Conservation (phyloP, 108 stramenopile species). For the Stephanodiscus triporus region DNA sequence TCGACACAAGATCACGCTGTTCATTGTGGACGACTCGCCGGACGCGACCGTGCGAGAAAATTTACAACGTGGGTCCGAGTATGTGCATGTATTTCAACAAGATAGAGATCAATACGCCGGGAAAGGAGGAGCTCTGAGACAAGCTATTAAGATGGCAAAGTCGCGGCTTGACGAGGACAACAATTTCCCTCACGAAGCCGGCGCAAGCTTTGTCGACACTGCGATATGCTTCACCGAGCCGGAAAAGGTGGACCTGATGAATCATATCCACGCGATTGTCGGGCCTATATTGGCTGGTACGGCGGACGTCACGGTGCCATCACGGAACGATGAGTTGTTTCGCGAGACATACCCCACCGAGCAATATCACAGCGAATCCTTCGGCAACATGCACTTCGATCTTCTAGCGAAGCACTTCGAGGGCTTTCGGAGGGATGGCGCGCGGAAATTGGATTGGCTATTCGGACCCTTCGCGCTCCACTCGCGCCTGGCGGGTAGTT, state of each 20-base stretch:
- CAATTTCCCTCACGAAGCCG: not conserved
- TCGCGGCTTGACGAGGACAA: conserved; percentile 8
- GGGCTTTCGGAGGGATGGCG: conserved; percentile 15
- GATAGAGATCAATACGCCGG: conserved; percentile 36
- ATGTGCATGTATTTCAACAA: conserved; percentile 36
- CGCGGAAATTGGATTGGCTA: conserved; percentile 56
- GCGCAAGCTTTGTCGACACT: not conserved
- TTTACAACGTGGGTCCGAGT: conserved; percentile 6
- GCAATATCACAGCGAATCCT: conserved; percentile 69
- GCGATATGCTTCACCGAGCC: conserved; percentile 61
- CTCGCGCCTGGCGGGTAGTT: conserved; percentile 30
- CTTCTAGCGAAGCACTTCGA: conserved; percentile 33
- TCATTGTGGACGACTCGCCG: conserved; percentile 57
- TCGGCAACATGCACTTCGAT: conserved; percentile 61
- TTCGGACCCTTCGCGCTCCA: conserved; percentile 63
- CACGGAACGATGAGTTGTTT: conserved; percentile 44
- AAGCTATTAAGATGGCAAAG: conserved; percentile 46
- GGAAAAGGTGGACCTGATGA: conserved; percentile 61
- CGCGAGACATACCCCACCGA: conserved; percentile 65
- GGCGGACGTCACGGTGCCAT: conserved; percentile 54
- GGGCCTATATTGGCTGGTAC: conserved; percentile 8
- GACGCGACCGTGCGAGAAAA: conserved; percentile 13
- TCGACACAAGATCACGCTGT: conserved; percentile 22
- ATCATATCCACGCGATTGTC: conserved; percentile 27
- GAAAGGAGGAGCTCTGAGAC: conserved; percentile 63